Evolutionary conservation across 1,139 yeast species (phyloP).

Genomic region (Protomyces arabidopsidicola): DNA sequence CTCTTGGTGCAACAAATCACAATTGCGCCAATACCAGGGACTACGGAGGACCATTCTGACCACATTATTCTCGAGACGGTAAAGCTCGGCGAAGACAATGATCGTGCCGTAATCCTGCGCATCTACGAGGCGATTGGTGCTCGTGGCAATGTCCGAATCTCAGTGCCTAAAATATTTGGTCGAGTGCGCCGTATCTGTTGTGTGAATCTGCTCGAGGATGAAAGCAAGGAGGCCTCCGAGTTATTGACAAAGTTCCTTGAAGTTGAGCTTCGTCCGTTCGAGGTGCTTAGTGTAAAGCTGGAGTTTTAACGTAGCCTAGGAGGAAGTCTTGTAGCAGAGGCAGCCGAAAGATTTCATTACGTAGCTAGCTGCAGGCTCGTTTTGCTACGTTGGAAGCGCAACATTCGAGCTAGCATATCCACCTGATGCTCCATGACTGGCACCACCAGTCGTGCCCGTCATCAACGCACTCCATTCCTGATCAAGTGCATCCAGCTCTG

Average conservation of each 20-base stretch:
- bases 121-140: conserved; percentile 2
- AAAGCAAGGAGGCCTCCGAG: neutral
- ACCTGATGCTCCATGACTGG: too few relatives aligned
- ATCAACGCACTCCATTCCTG: neutral
- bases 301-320: neutral
- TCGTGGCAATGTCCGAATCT: neutral
- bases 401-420: neutral
- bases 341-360: too few relatives aligned
- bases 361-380: neutral
- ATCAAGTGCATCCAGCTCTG: neutral
- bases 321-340: neutral
- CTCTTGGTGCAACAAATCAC: conserved; percentile 20
- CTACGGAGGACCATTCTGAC: conserved; percentile 43
- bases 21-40: conserved; percentile 23
- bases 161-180: neutral
- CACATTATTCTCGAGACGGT: conserved; percentile 68
- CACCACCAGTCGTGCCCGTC: neutral
- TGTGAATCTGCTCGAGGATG: conserved; percentile 1
- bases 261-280: neutral
- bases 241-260: neutral
- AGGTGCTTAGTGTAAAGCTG: neutral
- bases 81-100: conserved; percentile 72
- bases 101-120: neutral
- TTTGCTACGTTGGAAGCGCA: neutral
- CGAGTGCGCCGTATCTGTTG: neutral